Percentiles rank a stretch among this genome's conserved stretches.
Conservation (phyloP, 345 rosid genomes). For the Gossypium anomalum region DNA sequence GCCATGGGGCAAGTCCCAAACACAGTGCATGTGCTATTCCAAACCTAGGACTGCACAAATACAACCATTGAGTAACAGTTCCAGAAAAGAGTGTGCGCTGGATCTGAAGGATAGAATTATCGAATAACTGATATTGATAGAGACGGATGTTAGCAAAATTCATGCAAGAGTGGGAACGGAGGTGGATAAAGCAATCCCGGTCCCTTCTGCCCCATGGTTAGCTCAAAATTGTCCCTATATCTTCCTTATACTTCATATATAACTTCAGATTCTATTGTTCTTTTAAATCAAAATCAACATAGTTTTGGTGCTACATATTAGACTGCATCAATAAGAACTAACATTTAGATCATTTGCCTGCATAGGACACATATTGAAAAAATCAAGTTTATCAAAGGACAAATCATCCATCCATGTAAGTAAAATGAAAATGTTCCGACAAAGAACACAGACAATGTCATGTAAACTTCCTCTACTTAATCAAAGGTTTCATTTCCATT, state of each 20-base stretch:
- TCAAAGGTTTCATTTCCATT: slow-evolving; percentile 1
- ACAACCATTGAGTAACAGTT: background rate
- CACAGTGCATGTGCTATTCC: slow-evolving; percentile 98
- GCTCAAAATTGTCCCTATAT: background rate
- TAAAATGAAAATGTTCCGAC: background rate
- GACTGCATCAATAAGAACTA: background rate
- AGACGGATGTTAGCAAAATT: background rate
- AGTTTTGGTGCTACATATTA: background rate
- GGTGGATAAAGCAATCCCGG: background rate
- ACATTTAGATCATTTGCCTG: background rate
- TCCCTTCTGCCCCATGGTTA: background rate
- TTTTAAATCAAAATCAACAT: background rate
- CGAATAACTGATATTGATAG: background rate
- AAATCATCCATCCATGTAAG: background rate
- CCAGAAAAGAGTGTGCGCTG: background rate
- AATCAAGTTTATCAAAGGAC: background rate
- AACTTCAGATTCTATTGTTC: background rate
- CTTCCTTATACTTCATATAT: background rate
- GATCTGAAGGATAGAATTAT: background rate
- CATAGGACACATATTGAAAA: background rate
- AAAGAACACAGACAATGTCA: background rate
- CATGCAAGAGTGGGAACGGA: background rate
- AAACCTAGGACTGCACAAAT: slow-evolving; percentile 72
- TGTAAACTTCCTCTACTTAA: background rate
- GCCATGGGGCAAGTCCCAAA: slow-evolving; percentile 99